Percentiles rank a stretch among this genome's conserved stretches.
Conservation (phyloP, 805 yeast genomes). For the Sugiyamaella boreocaroliniensis region DNA sequence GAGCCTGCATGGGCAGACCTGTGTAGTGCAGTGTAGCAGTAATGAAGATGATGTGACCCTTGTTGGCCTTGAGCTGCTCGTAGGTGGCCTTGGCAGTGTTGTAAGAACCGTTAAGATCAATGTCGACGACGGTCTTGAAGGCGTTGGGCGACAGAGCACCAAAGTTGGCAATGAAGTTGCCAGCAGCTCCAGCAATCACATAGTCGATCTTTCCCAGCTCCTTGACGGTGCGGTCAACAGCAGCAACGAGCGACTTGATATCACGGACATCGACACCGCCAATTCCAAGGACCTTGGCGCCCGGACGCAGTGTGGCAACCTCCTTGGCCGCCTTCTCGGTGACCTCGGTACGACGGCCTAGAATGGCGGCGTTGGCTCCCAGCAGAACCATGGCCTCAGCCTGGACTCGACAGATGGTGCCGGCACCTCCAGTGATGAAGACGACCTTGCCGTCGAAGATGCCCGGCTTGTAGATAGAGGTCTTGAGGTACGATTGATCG, state of each 20-base stretch:
- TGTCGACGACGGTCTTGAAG: conserved; percentile 78
- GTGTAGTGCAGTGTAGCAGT: conserved; percentile 85
- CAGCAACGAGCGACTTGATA: conserved; percentile 48
- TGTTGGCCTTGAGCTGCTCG: conserved; percentile 53
- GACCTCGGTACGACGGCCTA: conserved; percentile 68
- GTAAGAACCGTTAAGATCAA: conserved; percentile 82
- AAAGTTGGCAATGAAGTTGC: conserved; percentile 80
- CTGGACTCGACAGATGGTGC: conserved; percentile 89
- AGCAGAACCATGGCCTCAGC: conserved; percentile 73
- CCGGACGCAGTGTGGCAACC: conserved; percentile 48
- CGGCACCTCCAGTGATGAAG: conserved; percentile 94
- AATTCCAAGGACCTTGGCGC: conserved; percentile 62
- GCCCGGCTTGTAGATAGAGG: conserved; percentile 42
- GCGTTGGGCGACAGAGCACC: conserved; percentile 76
- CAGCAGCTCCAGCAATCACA: conserved; percentile 95
- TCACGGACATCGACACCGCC: conserved; percentile 76
- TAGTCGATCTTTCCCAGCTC: conserved; percentile 74
- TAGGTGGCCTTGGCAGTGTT: conserved; percentile 82
- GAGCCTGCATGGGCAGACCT: conserved; percentile 84
- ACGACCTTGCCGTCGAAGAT: conserved; percentile 79
- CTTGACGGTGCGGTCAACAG: conserved; percentile 59
- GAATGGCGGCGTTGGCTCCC: conserved; percentile 81
- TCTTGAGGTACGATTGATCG: conserved; percentile 19
- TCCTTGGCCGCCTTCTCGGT: conserved; percentile 65
- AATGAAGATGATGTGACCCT: conserved; percentile 71